Conservation (phyloP, 352 stramenopile species). For the Globisporangium echinulatum region DNA sequence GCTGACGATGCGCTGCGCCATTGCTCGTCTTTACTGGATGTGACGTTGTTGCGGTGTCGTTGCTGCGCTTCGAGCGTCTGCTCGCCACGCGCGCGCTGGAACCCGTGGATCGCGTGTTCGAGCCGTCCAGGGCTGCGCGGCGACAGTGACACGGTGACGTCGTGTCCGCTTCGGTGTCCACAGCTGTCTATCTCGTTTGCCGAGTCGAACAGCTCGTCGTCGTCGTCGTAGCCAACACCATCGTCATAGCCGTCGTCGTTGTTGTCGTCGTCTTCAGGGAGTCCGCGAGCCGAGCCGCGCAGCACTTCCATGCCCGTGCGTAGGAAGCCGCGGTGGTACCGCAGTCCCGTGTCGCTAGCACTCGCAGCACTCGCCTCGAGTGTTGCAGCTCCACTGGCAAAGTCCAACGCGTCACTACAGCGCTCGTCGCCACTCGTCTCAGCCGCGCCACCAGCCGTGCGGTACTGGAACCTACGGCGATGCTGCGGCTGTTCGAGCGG, state of each 20-base stretch:
- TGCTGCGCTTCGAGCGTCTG: conserved; percentile 1
- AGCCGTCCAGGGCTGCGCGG: conserved; percentile 27
- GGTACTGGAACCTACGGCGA: conserved; percentile 9
- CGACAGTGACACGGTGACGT: neutral
- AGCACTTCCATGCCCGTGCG: conserved; percentile 58
- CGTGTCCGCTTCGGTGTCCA: neutral
- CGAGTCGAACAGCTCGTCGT: neutral
- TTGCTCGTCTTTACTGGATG: conserved; percentile 26
- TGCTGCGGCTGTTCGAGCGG: conserved; percentile 1
- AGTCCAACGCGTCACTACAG: conserved; percentile 4
- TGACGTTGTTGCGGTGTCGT: neutral
- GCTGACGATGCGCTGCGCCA: neutral
- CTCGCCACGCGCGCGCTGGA: conserved; percentile 15
- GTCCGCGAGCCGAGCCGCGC: conserved; percentile 6
- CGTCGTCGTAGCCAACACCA: neutral
- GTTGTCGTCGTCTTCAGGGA: conserved; percentile 14
- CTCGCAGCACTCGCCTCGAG: neutral
- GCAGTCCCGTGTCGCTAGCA: conserved; percentile 12
- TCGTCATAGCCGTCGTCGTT: conserved; percentile 6
- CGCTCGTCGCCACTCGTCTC: conserved; percentile 25
- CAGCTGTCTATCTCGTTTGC: neutral
- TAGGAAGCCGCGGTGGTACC: conserved; percentile 50
- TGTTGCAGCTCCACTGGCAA: neutral
- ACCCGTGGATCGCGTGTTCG: conserved; percentile 29
- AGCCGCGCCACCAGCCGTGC: conserved; percentile 8